Conservation (phyloP, 1,284 basidiomycete genomes). For the Neonothopanus nambi region DNA sequence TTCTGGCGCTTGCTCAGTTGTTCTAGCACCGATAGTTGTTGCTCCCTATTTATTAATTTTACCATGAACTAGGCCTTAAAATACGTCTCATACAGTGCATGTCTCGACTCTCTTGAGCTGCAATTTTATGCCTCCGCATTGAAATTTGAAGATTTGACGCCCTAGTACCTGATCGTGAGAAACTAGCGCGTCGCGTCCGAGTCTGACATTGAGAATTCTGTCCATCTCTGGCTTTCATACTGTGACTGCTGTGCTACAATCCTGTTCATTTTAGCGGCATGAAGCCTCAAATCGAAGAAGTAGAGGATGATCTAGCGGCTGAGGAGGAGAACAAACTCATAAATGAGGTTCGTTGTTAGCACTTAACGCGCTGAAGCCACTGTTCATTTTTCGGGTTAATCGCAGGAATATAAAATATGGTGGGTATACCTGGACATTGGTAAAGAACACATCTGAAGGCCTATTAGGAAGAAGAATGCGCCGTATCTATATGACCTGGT, state of each 20-base stretch:
- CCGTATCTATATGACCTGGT: constrained; percentile 97
- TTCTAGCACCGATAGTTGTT: no score
- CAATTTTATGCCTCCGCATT: no score
- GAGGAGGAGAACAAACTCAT: constrained; percentile 91
- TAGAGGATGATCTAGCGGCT: constrained; percentile 79
- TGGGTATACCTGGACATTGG: constrained; percentile 27
- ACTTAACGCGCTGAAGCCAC: constrained; percentile 8
- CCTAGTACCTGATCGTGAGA: constrained; percentile 13
- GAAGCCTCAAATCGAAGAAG: constrained; percentile 71
- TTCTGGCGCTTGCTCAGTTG: no score
- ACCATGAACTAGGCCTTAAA: background rate
- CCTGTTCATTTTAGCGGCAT: constrained; percentile 31
- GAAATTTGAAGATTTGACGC: no score
- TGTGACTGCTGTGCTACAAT: background rate
- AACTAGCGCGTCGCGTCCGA: constrained; percentile 10
- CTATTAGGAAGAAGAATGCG: constrained; percentile 92
- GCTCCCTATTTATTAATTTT: background rate
- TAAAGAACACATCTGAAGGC: constrained; percentile 10
- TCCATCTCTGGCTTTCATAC: background rate
- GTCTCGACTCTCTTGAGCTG: background rate
- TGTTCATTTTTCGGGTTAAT: constrained; percentile 10
- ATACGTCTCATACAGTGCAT: no score
- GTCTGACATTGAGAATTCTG: background rate
- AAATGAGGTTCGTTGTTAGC: constrained; percentile 70
- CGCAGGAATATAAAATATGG: constrained; percentile 84